phyloP scores from a whole-genome alignment of 1,284 basidiomycete species.

The Microstroma glucosiphilum region DNA sequence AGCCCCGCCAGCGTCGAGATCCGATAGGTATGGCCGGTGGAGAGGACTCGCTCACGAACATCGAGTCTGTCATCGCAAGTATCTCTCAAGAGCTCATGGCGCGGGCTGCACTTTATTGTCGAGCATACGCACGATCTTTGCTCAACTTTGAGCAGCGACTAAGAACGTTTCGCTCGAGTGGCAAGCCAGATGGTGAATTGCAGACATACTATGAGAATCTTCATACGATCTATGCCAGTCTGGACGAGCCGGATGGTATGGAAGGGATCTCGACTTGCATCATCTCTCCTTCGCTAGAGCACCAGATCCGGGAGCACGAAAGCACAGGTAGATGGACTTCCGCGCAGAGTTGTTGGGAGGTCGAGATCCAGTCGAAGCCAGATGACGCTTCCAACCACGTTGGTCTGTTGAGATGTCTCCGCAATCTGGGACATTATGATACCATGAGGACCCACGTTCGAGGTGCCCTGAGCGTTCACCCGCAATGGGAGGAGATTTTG shows the following conservation, averaged over 20 bases:
- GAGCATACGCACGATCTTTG: constrained; percentile 84
- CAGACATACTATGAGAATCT: constrained; percentile 80
- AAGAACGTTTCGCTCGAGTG: constrained; percentile 33
- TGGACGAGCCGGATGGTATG: constrained; percentile 99
- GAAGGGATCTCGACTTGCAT: constrained; percentile 89
- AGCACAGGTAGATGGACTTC: constrained; percentile 96
- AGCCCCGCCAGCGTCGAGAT: constrained; percentile 14
- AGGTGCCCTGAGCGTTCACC: constrained; percentile 78
- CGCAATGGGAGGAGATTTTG: constrained; percentile 73
- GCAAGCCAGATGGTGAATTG: constrained; percentile 33
- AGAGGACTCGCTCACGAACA: constrained; percentile 31
- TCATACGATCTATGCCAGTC: constrained; percentile 89
- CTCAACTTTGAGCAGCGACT: constrained; percentile 79
- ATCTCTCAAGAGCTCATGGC: constrained; percentile 87
- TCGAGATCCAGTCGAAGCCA: constrained; percentile 83
- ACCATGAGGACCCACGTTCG: constrained; percentile 90
- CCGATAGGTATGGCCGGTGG: constrained; percentile 13
- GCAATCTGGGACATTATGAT: constrained; percentile 95
- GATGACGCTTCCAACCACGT: constrained; percentile 82
- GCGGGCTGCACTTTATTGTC: constrained; percentile 85
- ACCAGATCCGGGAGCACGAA: constrained; percentile 97
- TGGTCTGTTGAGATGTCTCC: constrained; percentile 81
- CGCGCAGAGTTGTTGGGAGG: constrained; percentile 99
- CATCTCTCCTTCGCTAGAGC: constrained; percentile 81
- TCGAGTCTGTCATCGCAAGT: constrained; percentile 72